Evolutionary conservation across 345 rosid species (phyloP).

Genomic region (Eucalyptus polyanthemos): DNA sequence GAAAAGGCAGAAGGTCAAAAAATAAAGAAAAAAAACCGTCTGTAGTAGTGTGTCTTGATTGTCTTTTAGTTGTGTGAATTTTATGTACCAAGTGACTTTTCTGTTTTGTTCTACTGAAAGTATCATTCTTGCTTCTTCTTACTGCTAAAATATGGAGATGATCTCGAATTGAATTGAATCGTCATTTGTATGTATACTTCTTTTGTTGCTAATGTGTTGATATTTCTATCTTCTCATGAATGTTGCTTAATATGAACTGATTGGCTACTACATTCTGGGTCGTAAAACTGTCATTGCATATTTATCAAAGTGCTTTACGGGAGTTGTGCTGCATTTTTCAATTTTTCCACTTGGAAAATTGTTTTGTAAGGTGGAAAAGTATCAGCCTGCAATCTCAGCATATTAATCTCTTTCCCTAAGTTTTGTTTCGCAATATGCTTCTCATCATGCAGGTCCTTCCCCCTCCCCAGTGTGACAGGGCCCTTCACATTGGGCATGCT

Average conservation of each 20-base stretch:
- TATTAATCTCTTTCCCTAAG: not conserved
- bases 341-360: not conserved
- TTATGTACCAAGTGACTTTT: not conserved
- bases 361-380: not conserved
- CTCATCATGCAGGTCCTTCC: conserved; percentile 61
- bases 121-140: not conserved
- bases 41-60: not conserved
- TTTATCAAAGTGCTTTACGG: not conserved
- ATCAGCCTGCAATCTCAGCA: not conserved
- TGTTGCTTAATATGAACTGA: not conserved
- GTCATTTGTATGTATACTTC: not conserved
- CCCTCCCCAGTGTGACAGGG: conserved; percentile 98
- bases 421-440: not conserved
- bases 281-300: not conserved
- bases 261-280: not conserved
- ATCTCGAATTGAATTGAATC: not conserved
- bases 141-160: not conserved
- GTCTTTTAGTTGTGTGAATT: not conserved
- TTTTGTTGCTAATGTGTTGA: not conserved
- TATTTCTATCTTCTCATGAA: not conserved
- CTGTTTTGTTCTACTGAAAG: not conserved
- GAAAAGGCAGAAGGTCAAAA: not conserved
- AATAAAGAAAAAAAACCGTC: not conserved
- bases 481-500: conserved; percentile 97
- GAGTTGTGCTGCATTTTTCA: not conserved